Evolutionary conservation across 2,329 filamentous ascomycete genomes (phyloP).

Genomic region (Cladosporium sp.): DNA sequence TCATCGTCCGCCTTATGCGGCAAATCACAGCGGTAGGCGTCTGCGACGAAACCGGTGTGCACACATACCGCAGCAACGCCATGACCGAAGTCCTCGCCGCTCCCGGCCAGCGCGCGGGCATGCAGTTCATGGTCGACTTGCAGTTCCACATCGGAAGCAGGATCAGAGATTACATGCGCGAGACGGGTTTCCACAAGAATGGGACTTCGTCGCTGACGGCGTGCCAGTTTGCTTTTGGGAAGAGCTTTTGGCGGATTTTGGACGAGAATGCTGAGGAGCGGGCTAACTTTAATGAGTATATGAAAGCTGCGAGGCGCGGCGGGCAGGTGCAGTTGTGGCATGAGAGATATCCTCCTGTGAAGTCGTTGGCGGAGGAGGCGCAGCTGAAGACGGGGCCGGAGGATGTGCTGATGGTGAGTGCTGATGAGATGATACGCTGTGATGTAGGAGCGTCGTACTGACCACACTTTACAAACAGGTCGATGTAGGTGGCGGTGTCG

Average conservation of each 20-base stretch:
- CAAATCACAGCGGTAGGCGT: background rate
- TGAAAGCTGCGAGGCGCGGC: background rate
- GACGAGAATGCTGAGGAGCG: background rate
- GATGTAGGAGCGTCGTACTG: background rate
- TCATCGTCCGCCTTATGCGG: background rate
- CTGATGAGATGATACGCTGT: too few relatives aligned
- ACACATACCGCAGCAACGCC: background rate
- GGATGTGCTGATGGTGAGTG: conserved; percentile 14
- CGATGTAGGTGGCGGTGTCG: conserved; percentile 23
- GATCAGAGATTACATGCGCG: background rate
- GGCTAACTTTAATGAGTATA: background rate
- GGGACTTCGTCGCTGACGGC: background rate
- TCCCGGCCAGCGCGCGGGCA: background rate
- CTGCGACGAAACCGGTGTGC: background rate
- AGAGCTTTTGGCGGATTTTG: background rate
- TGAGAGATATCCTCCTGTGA: background rate
- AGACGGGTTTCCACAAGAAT: background rate
- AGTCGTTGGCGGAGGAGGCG: background rate
- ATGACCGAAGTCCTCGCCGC: background rate
- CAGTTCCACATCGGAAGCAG: conserved; percentile 2
- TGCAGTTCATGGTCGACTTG: conserved; percentile 2
- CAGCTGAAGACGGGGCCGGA: conserved; percentile 10
- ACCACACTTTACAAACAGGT: background rate
- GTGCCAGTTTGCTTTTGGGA: background rate
- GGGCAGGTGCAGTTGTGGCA: background rate